Evolutionary conservation across 2,329 filamentous ascomycete genomes (phyloP), one percentile per base, ranked within the genome.

Genomic region (Xylaria sp.): DNA sequence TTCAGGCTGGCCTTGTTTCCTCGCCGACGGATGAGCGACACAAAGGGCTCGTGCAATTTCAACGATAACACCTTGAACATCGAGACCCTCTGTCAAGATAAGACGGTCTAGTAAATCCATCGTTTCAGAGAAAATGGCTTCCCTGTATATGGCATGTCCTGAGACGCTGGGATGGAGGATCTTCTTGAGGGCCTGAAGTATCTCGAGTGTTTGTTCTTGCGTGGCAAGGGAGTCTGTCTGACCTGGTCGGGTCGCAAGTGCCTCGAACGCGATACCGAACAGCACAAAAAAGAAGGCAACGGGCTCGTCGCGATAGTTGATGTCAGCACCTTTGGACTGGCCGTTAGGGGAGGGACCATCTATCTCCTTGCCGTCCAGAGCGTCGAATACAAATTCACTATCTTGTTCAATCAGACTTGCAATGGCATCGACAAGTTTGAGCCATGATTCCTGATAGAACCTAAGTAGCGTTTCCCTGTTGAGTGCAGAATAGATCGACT

Each of bases 251-350:
- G 93, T 93, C 8, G 95, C 95, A 25, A 99, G 87, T 20, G 97
- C 95, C 80, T 99, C 97, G 73, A 99, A 98, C 0, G 95, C 94
- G 65, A 99, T 90, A 12, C 96, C 96, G 74, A 98, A 99, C 0
- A 99, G 86, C 15, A 99, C 95, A 76, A 99, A 99, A 83, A 99
- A 99, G 85, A 99, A 99, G 0, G 96, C 96, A 1, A 98, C 93
- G 0, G 96, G 96, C 78, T 99, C 96, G 76, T 98, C 95, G 56
- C 96, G 92, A 78, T 99, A 99, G 79, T 98, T 98, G 82, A 99
- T 98, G 72, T 95, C 93, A 57, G 90, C 86, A 3, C 86, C 87
- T 77, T 91, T 93, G 18, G 84, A 82, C 50, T 86, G 82, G 2
- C 83, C 84, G 67, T 85, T 86, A 30, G 80, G 75, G 10, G 80